phyloP scores from a whole-genome alignment of 257 asterid species.

The Jaltomata sinuosa region DNA sequence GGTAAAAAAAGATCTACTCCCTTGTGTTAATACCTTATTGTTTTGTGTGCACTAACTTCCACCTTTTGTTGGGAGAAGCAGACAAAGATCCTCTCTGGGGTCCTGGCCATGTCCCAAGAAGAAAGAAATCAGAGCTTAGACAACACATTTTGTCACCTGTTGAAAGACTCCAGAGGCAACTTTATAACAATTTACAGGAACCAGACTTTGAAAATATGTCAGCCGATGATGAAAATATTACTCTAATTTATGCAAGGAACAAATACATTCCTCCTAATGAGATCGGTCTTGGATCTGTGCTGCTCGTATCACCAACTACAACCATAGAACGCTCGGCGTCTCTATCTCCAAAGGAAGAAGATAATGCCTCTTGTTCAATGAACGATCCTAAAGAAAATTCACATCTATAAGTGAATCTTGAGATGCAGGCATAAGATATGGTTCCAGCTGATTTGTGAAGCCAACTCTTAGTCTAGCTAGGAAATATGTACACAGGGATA shows the following conservation, averaged over 20 bases:
- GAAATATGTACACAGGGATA: too few species aligned
- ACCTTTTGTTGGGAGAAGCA: constrained; percentile 5
- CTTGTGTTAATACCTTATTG: background rate
- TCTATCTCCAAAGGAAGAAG: background rate
- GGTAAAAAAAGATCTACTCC: background rate
- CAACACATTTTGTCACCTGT: constrained; percentile 22
- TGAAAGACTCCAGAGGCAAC: constrained; percentile 19
- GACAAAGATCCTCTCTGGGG: constrained; percentile 8
- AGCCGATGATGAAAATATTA: constrained; percentile 7
- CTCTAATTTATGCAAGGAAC: constrained; percentile 20
- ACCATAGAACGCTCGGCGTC: background rate
- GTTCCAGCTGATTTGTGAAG: too few species aligned
- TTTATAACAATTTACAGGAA: background rate
- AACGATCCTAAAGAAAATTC: background rate
- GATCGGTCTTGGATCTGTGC: constrained; percentile 42
- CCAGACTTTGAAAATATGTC: background rate
- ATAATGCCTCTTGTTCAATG: background rate
- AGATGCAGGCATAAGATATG: too few species aligned
- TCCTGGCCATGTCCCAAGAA: constrained; percentile 12
- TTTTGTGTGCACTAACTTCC: background rate
- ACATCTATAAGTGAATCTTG: too few species aligned
- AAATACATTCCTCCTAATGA: constrained; percentile 25
- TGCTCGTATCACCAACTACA: constrained; percentile 2
- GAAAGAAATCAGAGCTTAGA: constrained; percentile 25
- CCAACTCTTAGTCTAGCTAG: too few species aligned